Evolutionary conservation across 345 rosid genomes (phyloP), one percentile per base, ranked within the genome.

Genomic region (Syzygium grande): DNA sequence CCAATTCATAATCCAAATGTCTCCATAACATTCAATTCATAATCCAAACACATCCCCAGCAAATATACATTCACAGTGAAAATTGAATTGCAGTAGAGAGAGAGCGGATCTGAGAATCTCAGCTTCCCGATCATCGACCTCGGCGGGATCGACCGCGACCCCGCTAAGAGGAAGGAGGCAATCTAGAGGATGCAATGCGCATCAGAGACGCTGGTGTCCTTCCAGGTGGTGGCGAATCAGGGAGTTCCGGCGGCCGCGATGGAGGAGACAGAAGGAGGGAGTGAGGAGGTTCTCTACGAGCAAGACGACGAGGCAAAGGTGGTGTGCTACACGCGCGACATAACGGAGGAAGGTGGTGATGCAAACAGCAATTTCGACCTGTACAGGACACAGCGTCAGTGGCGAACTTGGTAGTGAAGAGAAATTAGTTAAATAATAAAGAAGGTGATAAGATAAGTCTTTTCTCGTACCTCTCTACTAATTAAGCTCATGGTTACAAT

Each of bases 291-390:
- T 92, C 38, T 29, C 4, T 4, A 61, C 61, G 92, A 92, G 89
- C 92, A 88, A 85, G 91, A 89, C 11, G 38, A 53, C 29, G 89
- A 77, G 88, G 84, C 63, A 1, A 90, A 90, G 89, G 91, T 86
- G 56, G 51, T 73, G 49, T 87, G 23, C 84, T 87, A 63, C n/a
- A 43, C 89, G 4, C 86, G 91, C 5, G 92, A 92, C 85, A 6
- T 5, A 13, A 46, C 49, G n/a, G 2, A 88, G 86, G 84, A 90
- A 38, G 12, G 73, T 92, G 68, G 84, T 85, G 3, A 2, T 93
- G 90, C 25, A 90, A 90, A 84, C 21, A 85, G 92, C 84, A 94
- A 93, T 29, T 92, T 92, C n/a, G 94, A 94, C 84, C 80, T 93
- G 34, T 92, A 86, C 54, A 90, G 34, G 92, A 86, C 52, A 90